A percentile compares a stretch with the other conserved stretches of the same genome.
Evolutionary conservation across 495 filamentous ascomycete genomes (phyloP).

Genomic region (Neurospora sp.): DNA sequence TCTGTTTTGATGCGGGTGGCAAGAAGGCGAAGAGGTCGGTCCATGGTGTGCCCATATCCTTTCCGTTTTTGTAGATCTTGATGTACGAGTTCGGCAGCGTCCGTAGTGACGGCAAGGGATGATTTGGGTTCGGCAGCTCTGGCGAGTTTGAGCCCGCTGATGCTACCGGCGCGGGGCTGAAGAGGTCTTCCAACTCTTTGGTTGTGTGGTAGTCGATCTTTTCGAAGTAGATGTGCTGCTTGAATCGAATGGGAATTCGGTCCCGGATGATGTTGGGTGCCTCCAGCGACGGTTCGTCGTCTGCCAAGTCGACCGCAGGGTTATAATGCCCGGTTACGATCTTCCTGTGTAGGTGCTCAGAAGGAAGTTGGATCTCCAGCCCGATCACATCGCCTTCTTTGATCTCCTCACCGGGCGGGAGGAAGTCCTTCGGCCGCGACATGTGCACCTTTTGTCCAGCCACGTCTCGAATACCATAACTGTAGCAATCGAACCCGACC

Average conservation of each 20-base stretch:
- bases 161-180: conserved; percentile 59
- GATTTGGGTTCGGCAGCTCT: conserved; percentile 56
- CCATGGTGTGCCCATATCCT: conserved; percentile 76
- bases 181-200: conserved; percentile 80
- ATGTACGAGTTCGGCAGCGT: conserved; percentile 81
- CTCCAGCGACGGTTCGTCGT: conserved; percentile 44
- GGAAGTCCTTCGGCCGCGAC: conserved; percentile 84
- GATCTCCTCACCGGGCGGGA: conserved; percentile 59
- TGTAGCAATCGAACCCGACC: conserved; percentile 92
- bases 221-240: conserved; percentile 88
- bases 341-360: conserved; percentile 72
- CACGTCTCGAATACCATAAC: conserved; percentile 85
- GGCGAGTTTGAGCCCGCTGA: conserved; percentile 27
- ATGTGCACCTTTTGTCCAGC: conserved; percentile 86
- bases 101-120: conserved; percentile 59
- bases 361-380: conserved; percentile 81
- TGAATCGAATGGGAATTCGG: conserved; percentile 87
- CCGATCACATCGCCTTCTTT: conserved; percentile 89
- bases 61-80: conserved; percentile 85
- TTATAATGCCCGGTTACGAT: conserved; percentile 83
- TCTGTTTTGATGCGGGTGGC: conserved; percentile 75
- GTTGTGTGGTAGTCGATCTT: conserved; percentile 82
- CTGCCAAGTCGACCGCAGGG: conserved; percentile 57
- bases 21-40: conserved; percentile 85
- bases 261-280: conserved; percentile 79